Evolutionary conservation across 2,329 filamentous ascomycete species (phyloP), one percentile per base, ranked within the genome.

Genomic region (Amphichorda felina): DNA sequence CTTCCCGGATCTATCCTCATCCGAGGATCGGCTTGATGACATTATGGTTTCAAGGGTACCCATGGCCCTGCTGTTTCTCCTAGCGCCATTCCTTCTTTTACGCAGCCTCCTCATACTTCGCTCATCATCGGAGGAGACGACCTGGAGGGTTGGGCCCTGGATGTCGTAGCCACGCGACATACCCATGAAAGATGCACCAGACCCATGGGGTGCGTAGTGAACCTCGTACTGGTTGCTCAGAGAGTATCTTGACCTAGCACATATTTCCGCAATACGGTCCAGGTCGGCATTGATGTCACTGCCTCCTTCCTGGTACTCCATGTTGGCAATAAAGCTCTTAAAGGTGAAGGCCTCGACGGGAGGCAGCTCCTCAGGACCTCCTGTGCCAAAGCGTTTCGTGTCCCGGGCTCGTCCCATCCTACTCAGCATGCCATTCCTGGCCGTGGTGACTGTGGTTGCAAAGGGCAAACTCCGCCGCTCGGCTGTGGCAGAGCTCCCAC

Each of bases 151-250:
- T 4, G 69, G 70, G 2, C 70, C 72, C 5, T 53, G 56, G 2
- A 46, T 37, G 15, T 57, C 52, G 8, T 57, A 48, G 11, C 41
- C 44, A 33, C 54, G 49, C 9, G 50, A 46, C n/a, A 42, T 44
- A 3, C 53, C 41, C 14, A 64, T 34, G 40, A 75, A 72, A 1
- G 60, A 55, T 2, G 66, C 52, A 4, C 75, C 72, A 2, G 70
- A 71, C 15, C 73, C 73, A 44, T 79, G 75, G 11, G 75, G 75
- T 10, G 69, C 60, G 40, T 78, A 70, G 44, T 80, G 75, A 6
- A 77, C 72, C 46, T 79, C 75, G 45, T 79, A 79, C 48, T 79
- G 75, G 50, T 78, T 77, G 52, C 74, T 78, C 35, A 79, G 50
- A 28, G 74, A 79, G 50, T 79, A 79, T 30, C 70, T 66, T 10